Evolutionary conservation across 306 rosid genomes (phyloP).

Genomic region (Vigna trinervia): DNA sequence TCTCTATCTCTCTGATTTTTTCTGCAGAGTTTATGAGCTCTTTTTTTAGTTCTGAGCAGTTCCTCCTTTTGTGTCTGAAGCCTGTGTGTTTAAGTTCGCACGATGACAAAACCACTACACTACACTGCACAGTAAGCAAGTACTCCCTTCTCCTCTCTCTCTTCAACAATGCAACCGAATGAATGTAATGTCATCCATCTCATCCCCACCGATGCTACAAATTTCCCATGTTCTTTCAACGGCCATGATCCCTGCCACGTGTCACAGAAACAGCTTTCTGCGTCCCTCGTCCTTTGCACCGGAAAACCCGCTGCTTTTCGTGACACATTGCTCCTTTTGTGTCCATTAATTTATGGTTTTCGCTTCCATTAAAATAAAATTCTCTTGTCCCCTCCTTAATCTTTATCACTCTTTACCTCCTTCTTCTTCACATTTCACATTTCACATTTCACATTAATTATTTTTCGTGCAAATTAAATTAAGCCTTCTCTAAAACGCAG

Average conservation of each 20-base stretch:
- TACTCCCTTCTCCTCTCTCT: background rate
- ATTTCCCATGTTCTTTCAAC: slow-evolving; percentile 45
- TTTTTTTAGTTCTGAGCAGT: slow-evolving; percentile 50
- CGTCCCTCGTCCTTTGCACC: slow-evolving; percentile 71
- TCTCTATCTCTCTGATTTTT: slow-evolving; percentile 43
- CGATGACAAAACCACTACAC: slow-evolving; percentile 52
- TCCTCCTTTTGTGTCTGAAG: slow-evolving; percentile 52
- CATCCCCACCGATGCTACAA: slow-evolving; percentile 44
- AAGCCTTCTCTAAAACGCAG: no score
- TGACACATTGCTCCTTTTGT: slow-evolving; percentile 60
- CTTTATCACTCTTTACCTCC: background rate
- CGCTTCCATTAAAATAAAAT: slow-evolving; percentile 32
- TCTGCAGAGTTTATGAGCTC: slow-evolving; percentile 49
- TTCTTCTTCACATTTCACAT: no score
- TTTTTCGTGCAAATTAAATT: background rate
- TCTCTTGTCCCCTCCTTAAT: slow-evolving; percentile 12
- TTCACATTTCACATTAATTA: no score
- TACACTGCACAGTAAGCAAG: slow-evolving; percentile 32
- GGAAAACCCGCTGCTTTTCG: slow-evolving; percentile 98
- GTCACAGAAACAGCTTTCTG: slow-evolving; percentile 56
- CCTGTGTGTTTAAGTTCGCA: slow-evolving; percentile 45
- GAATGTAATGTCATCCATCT: slow-evolving; percentile 50
- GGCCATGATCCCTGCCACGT: slow-evolving; percentile 42
- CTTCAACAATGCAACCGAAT: slow-evolving; percentile 41
- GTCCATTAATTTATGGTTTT: slow-evolving; percentile 24